Conservation (phyloP, 1,284 basidiomycete species). For the Sanghuangporus sanghuang region DNA sequence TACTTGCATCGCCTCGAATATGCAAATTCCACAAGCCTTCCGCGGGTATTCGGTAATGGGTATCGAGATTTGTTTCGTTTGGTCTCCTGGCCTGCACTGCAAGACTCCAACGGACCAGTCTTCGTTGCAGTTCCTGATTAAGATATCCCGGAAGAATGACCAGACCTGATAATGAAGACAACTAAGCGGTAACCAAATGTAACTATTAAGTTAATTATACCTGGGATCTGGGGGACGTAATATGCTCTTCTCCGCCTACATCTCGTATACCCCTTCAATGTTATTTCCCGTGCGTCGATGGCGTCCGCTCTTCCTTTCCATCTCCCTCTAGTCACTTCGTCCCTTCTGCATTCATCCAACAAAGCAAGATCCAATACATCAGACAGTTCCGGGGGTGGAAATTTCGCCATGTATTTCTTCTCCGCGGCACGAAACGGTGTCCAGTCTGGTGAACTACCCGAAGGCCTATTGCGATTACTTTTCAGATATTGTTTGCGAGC, state of each 20-base stretch:
- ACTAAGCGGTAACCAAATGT: not conserved
- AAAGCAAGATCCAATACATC: slow-evolving; percentile 60
- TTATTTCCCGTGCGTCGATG: slow-evolving; percentile 31
- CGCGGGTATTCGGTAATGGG: slow-evolving; percentile 72
- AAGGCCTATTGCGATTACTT: slow-evolving; percentile 49
- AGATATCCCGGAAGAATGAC: slow-evolving; percentile 76
- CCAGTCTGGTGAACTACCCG: slow-evolving; percentile 46
- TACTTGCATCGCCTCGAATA: slow-evolving; percentile 35
- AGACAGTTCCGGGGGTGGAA: slow-evolving; percentile 68
- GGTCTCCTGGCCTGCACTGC: slow-evolving; percentile 68
- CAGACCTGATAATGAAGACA: slow-evolving; percentile 49
- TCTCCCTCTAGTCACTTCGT: slow-evolving; percentile 37
- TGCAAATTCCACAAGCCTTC: slow-evolving; percentile 71
- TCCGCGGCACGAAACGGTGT: slow-evolving; percentile 70
- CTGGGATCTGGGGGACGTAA: slow-evolving; percentile 48
- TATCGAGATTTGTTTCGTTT: slow-evolving; percentile 84
- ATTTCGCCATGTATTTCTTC: slow-evolving; percentile 71
- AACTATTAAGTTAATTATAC: slow-evolving; percentile 32
- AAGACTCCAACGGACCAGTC: slow-evolving; percentile 67
- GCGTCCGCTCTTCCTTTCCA: slow-evolving; percentile 44
- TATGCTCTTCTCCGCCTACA: slow-evolving; percentile 35
- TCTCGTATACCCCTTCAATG: slow-evolving; percentile 16
- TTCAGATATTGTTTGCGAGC: slow-evolving; percentile 53
- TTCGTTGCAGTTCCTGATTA: slow-evolving; percentile 51
- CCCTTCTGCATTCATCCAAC: slow-evolving; percentile 33